A percentile compares a stretch with the other conserved stretches of the same genome.
Conservation (phyloP, 2,329 filamentous ascomycete species). For the Trichoderma sp. region DNA sequence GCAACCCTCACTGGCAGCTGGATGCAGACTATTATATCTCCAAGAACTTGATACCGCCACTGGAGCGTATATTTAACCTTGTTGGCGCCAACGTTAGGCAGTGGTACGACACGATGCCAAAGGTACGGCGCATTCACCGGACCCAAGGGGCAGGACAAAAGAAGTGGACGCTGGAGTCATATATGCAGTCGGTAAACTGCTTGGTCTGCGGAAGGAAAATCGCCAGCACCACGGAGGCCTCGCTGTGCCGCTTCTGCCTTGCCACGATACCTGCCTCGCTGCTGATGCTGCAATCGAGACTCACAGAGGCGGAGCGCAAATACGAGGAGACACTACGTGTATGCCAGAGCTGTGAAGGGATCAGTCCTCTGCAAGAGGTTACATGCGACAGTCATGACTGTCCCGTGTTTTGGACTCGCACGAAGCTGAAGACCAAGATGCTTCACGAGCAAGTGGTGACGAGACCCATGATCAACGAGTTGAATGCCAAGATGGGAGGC, state of each 20-base stretch:
- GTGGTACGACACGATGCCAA: slow-evolving; percentile 98
- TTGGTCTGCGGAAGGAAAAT: slow-evolving; percentile 59
- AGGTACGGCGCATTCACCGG: slow-evolving; percentile 67
- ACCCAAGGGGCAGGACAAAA: slow-evolving; percentile 32
- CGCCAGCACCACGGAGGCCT: slow-evolving; percentile 27
- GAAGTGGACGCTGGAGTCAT: slow-evolving; percentile 83
- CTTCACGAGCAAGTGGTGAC: slow-evolving; percentile 36
- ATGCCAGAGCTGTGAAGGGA: slow-evolving; percentile 75
- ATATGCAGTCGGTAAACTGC: slow-evolving; percentile 79
- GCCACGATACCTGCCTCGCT: slow-evolving; percentile 57
- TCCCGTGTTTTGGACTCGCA: slow-evolving; percentile 81
- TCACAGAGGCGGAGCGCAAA: slow-evolving; percentile 62
- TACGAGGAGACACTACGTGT: slow-evolving; percentile 63
- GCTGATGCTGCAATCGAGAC: slow-evolving; percentile 57
- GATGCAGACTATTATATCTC: slow-evolving; percentile 96
- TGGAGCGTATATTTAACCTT: slow-evolving; percentile 95
- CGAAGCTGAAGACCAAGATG: slow-evolving; percentile 56
- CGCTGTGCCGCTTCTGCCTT: slow-evolving; percentile 59
- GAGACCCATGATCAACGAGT: slow-evolving; percentile 33
- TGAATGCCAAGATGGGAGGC: slow-evolving; percentile 27
- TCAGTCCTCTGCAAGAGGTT: slow-evolving; percentile 74
- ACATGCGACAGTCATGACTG: slow-evolving; percentile 88
- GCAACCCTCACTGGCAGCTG: slow-evolving; percentile 72
- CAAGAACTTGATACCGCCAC: slow-evolving; percentile 90
- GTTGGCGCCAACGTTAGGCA: slow-evolving; percentile 85